Evolutionary conservation across 495 filamentous ascomycete species (phyloP).

Genomic region (Paragyromitra xinjiangensis): DNA sequence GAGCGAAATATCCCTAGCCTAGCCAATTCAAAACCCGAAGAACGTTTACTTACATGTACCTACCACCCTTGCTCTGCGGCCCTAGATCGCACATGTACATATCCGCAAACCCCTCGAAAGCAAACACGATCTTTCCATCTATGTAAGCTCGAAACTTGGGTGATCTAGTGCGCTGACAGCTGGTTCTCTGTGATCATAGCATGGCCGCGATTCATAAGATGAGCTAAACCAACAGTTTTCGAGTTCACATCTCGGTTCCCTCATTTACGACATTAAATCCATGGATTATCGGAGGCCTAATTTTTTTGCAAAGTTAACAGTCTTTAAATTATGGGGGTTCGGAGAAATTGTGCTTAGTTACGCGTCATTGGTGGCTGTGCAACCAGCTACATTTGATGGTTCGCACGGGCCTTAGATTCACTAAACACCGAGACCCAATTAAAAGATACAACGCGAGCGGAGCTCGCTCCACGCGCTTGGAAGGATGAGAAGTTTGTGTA

Average conservation of each 20-base stretch:
- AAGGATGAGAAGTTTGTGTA: conserved; percentile 13
- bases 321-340: too few species aligned
- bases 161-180: not conserved
- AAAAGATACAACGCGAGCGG: not conserved
- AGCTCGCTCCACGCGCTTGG: conserved; percentile 13
- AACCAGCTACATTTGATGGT: not conserved
- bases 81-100: not conserved
- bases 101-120: not conserved
- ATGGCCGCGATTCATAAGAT: too few species aligned
- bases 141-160: not conserved
- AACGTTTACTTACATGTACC: not conserved
- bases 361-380: not conserved
- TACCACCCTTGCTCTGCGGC: not conserved
- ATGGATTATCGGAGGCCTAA: too few species aligned
- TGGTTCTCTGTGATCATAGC: too few species aligned
- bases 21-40: not conserved
- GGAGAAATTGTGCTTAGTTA: too few species aligned
- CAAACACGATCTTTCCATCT: not conserved
- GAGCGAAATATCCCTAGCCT: not conserved
- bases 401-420: not conserved
- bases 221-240: too few species aligned
- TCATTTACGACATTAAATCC: too few species aligned
- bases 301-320: too few species aligned
- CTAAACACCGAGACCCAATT: not conserved
- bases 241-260: not conserved